A percentile compares a stretch with the other conserved stretches of the same genome.
Conservation (phyloP, 257 asterid species). For the Nicotiana tomentosiformis region DNA sequence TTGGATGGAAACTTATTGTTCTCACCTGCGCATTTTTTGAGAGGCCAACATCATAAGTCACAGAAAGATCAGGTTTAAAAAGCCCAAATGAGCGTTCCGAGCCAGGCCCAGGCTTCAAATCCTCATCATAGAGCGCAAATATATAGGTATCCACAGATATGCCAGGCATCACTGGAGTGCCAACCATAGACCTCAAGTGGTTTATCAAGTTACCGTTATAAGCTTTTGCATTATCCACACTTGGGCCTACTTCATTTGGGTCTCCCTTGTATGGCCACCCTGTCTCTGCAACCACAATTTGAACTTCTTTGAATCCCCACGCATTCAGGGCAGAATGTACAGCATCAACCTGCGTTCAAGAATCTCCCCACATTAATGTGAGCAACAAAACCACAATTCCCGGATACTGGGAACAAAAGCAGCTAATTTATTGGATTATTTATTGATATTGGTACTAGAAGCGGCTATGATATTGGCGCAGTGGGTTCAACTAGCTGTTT, state of each 20-base stretch:
- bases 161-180: slow-evolving; percentile 97
- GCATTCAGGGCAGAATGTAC: slow-evolving; percentile 76
- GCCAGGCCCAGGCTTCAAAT: slow-evolving; percentile 79
- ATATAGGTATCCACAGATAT: slow-evolving; percentile 87
- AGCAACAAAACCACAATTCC: neutral
- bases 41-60: slow-evolving; percentile 59
- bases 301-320: slow-evolving; percentile 69
- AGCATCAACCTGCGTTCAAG: slow-evolving; percentile 65
- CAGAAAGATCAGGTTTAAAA: slow-evolving; percentile 63
- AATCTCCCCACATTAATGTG: neutral
- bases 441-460: neutral
- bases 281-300: slow-evolving; percentile 96
- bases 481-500: neutral
- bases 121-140: slow-evolving; percentile 89
- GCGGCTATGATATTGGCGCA: neutral
- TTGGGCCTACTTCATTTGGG: slow-evolving; percentile 75
- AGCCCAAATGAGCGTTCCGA: slow-evolving; percentile 87
- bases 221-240: slow-evolving; percentile 76
- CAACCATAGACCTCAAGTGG: slow-evolving; percentile 76
- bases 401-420: neutral
- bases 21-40: slow-evolving; percentile 54
- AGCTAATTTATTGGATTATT: neutral
- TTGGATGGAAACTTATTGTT: neutral
- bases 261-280: slow-evolving; percentile 99
- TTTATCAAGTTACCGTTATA: slow-evolving; percentile 82